Conservation (phyloP, 345 rosid genomes). For the Lenwebbia sp. region DNA sequence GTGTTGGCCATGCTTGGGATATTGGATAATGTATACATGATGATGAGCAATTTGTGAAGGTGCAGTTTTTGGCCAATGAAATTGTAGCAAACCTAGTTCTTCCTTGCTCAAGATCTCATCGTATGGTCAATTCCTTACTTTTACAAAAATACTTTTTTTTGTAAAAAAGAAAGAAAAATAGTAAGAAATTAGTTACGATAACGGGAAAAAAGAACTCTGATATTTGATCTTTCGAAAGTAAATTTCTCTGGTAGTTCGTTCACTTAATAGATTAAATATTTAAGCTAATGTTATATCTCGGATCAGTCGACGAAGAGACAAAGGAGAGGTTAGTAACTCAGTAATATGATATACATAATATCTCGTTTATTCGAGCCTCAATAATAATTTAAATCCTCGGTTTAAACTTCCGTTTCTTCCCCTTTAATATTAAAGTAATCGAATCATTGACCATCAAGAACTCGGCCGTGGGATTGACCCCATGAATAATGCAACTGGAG, state of each 20-base stretch:
- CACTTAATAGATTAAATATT: neutral
- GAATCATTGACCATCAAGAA: neutral
- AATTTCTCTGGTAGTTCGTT: neutral
- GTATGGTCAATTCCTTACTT: neutral
- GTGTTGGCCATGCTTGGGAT: neutral
- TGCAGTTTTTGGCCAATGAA: neutral
- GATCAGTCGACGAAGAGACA: neutral
- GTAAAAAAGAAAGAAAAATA: neutral
- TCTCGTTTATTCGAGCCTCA: neutral
- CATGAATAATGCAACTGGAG: neutral
- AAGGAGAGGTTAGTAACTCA: neutral
- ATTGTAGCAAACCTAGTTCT: neutral
- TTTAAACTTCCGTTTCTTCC: neutral
- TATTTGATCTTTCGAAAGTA: neutral
- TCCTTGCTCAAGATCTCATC: neutral
- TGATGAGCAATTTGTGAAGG: neutral
- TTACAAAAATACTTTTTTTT: neutral
- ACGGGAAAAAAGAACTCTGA: accelerated
- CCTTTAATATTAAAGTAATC: neutral
- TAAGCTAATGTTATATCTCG: neutral
- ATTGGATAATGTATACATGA: neutral
- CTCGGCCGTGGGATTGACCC: slow-evolving; percentile 21
- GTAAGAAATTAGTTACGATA: neutral
- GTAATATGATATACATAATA: neutral
- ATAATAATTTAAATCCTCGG: neutral